Base-by-base conservation (phyloP, 2,329 filamentous ascomycete genomes). In the Didymella lethalis region DNA sequence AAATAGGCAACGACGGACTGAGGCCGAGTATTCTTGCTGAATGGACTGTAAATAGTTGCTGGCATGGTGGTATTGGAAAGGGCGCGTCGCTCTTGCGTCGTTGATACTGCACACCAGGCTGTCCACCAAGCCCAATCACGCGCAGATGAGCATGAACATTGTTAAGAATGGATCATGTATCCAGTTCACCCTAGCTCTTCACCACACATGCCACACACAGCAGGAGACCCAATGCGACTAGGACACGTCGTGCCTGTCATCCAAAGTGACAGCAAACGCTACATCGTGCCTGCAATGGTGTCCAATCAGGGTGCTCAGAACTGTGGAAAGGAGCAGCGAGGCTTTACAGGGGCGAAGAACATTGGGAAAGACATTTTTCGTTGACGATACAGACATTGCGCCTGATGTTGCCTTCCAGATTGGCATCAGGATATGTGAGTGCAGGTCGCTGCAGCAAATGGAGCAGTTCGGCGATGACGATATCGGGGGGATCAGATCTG, bases 271-370 rank as follows among this genome's bases (percentile, higher is more conserved):
- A 47, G 56, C 53, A 54, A 47, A 55, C 51, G n/a, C 40, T 38
- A 28, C 10, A 44, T 59, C 43, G 50, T 29, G 50, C 36, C n/a
- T 18, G n/a, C 16, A 16, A 18, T 7, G 36, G 36, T 46, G 45
- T 47, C 60, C 60, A 63, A 59, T 50, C 50, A 59, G 47, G 47
- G 63, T 61, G 46, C 54, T 57, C 53, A 48, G 43, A 34, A 25
- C 29, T 7, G 32, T 23, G 18, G 8, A 18, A 32, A 28, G 12
- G 18, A 7, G 29, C 45, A 25, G 11, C 11, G 29, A 18, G n/a
- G 20, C 38, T 41, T 11, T 11, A 23, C 20, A n/a, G 14, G 45
- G 36, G 41, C 23, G 26, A 32, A n/a, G n/a, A 31, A 23, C 23
- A 28, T 10, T 5, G 11, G 16, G 12, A 5, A n/a, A 26, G 12